Evolutionary conservation across 1,284 basidiomycete species (phyloP).

Genomic region (Neotropicomus parvogracilis): DNA sequence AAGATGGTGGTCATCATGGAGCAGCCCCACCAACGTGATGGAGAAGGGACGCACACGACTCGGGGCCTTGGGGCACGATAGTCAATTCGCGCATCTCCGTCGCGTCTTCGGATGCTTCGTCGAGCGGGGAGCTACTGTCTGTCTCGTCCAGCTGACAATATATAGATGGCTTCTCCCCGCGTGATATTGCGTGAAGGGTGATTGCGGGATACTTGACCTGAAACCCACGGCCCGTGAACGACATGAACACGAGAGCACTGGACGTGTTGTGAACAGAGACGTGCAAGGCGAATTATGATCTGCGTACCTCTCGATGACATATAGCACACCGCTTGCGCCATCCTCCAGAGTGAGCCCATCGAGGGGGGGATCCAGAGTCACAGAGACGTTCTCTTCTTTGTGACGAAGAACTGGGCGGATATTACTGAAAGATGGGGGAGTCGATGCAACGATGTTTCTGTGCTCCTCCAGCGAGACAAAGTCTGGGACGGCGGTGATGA

Average conservation of each 20-base stretch:
- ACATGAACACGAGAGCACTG: constrained; percentile 78
- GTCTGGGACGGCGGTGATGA: constrained; percentile 48
- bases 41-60: constrained; percentile 50
- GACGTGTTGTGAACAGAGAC: constrained; percentile 20
- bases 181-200: constrained; percentile 85
- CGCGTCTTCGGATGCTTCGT: constrained; percentile 34
- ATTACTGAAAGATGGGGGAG: constrained; percentile 75
- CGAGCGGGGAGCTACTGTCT: constrained; percentile 26
- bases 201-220: constrained; percentile 81
- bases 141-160: constrained; percentile 88
- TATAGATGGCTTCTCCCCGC: constrained; percentile 66
- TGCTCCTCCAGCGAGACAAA: constrained; percentile 72
- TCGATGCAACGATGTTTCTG: constrained; percentile 59
- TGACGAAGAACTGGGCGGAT: constrained; percentile 79
- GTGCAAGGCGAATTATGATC: constrained; percentile 21
- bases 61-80: constrained; percentile 60
- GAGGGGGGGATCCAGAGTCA: constrained; percentile 65
- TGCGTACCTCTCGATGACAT: constrained; percentile 75
- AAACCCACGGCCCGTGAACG: constrained; percentile 64
- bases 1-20: background rate
- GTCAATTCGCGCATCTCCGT: constrained; percentile 71
- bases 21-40: constrained; percentile 8
- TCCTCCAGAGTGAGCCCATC: constrained; percentile 52
- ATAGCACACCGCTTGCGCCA: constrained; percentile 60
- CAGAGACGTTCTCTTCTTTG: constrained; percentile 63